phyloP scores from a whole-genome alignment of 2,329 filamentous ascomycete genomes.

The Hansfordia pulvinata region DNA sequence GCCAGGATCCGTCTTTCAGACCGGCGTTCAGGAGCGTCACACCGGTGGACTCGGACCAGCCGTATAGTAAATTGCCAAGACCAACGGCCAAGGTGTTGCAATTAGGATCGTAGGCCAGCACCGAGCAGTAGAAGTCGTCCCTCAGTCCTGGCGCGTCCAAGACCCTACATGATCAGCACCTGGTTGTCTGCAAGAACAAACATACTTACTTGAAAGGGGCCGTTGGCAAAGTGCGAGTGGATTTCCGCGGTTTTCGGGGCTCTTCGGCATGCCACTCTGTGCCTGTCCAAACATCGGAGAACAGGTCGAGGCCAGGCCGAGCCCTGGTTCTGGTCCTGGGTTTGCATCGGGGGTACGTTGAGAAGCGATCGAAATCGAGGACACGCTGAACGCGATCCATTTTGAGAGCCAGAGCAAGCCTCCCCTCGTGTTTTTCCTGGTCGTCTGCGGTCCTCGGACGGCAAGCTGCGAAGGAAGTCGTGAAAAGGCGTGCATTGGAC shows the following conservation, averaged over 20 bases:
- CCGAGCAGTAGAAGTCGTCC: slow-evolving; percentile 91
- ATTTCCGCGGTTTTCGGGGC: slow-evolving; percentile 5
- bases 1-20: slow-evolving; percentile 35
- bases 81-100: slow-evolving; percentile 72
- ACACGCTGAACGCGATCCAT: slow-evolving; percentile 58
- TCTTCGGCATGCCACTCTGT: slow-evolving; percentile 7
- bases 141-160: slow-evolving; percentile 80
- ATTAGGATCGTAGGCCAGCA: slow-evolving; percentile 70
- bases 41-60: slow-evolving; percentile 70
- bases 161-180: slow-evolving; percentile 52
- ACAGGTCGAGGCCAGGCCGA: slow-evolving; percentile 9
- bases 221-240: slow-evolving; percentile 41
- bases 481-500: slow-evolving; percentile 56
- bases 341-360: slow-evolving; percentile 15
- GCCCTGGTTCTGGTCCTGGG: slow-evolving; percentile 15
- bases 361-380: slow-evolving; percentile 35
- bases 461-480: slow-evolving; percentile 30
- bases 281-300: no score
- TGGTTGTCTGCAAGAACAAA: no score
- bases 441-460: slow-evolving; percentile 40
- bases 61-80: slow-evolving; percentile 64
- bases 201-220: slow-evolving; percentile 66
- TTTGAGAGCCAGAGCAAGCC: slow-evolving; percentile 70
- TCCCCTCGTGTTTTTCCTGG: slow-evolving; percentile 53
- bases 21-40: slow-evolving; percentile 41